A percentile compares a stretch with the other conserved stretches of the same genome.
Conservation (phyloP, 2,329 filamentous ascomycete genomes). For the Blastomyces parvus region DNA sequence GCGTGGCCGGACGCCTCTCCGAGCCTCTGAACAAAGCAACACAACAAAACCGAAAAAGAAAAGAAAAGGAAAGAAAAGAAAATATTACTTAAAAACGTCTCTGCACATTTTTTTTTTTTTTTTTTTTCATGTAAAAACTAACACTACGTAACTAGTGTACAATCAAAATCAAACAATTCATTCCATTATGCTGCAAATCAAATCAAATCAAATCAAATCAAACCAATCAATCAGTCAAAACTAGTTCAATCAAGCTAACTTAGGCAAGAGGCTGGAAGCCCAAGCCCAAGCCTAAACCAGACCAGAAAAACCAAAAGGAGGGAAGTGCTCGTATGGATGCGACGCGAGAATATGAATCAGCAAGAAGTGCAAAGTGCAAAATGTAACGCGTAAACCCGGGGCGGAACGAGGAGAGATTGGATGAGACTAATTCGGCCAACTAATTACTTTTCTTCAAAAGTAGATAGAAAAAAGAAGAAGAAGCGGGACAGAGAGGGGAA, state of each 20-base stretch:
- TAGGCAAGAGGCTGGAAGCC: neutral
- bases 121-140: no score
- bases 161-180: neutral
- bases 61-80: no score
- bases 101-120: no score
- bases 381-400: constrained; percentile 8
- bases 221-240: neutral
- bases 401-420: neutral
- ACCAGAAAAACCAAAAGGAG: neutral
- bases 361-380: neutral
- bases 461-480: neutral
- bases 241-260: neutral
- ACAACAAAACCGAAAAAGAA: no score
- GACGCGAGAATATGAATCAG: constrained; percentile 10
- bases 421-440: no score
- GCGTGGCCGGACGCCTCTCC: no score
- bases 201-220: no score
- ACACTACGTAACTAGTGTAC: neutral
- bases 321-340: no score
- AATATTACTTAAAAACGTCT: no score
- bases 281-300: neutral
- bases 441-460: no score
- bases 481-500: no score
- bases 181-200: neutral
- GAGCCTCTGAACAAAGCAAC: no score